Evolutionary conservation across 2,329 filamentous ascomycete species (phyloP), one percentile per base, ranked within the genome.

Genomic region (Ceratocystiopsis sp.): DNA sequence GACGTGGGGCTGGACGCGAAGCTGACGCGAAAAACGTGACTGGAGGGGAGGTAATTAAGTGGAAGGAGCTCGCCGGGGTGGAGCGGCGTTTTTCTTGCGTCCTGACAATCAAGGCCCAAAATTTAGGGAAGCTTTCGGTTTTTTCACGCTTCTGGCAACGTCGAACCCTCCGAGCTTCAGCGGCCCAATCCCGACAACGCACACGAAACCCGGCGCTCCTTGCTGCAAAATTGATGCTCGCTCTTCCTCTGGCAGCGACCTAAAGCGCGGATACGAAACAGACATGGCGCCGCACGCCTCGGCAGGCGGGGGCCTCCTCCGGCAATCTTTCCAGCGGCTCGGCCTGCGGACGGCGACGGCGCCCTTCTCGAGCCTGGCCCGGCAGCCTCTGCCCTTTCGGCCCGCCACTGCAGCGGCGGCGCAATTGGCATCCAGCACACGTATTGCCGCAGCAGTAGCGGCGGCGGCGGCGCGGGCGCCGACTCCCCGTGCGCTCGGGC

Each of bases 251-350:
- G 25, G 25, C 25, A 29, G 25, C 5, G 10, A 29, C 25, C 25
- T 29, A 29, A 29, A 36, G 11, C 17, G 36, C 8, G 19, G 18
- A 33, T 21, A 42, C 14, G 14, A 9, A 10, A 35, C 21, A 25
- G 40, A 18, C 32, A 45, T 51, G 51, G 52, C 54, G 25, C 25
- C 25, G 53, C 54, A 61, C 48, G 56, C 54, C 52, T 56, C 66
- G 38, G 61, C 63, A 9, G 43, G 45, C 41, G 41, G 45, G 5
- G 44, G 46, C 48, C 58, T 63, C 53, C 60, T 76, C 47, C 54
- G 65, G 51, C 63, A 63, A 56, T 68, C 70, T 55, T 65, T 76
- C 25, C 64, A 62, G 48, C 63, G 65, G 44, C 59, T 76, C 47
- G 63, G 60, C 44, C 54, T 61, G 60, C 10, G 55, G 62, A 34